Evolutionary conservation across 345 rosid species (phyloP), one percentile per base, ranked within the genome.

Genomic region (Jatropha curcas): DNA sequence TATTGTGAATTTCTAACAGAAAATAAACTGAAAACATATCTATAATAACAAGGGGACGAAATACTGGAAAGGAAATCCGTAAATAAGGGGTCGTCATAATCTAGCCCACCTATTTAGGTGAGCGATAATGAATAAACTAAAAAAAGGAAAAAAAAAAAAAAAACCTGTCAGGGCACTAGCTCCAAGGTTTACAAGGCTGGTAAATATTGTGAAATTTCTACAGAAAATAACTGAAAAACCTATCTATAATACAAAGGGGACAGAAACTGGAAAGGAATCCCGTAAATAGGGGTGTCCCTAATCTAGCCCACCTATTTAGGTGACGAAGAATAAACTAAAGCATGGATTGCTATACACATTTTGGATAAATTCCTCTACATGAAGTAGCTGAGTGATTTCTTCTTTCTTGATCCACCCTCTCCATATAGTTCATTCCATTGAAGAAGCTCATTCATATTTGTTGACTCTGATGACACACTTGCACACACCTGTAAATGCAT

Each of bases 381-480:
- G 83, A 92, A 96, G 81, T 96, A 96, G 86, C 99, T 96, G 17
- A 91, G 88, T 16, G 97, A 87, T 16, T 72, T 84, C 84, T 82
- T 93, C 88, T 91, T 96, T 77, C 98, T 92, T 0, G 99, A 90
- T 70, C 99, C 98, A 50, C 99, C 99, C 83, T 96, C 99, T 31
- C 99, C 99, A 17, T 96, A 96, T 51, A 96, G 70, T 57, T 96
- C 98, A 52, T 96, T 96, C 99, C 99, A 96, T 70, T 91, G 97
- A 35, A 89, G 88, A 31, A 96, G 91, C 80, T 96, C 99, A 50
- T 82, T 96, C 98, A 93, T 96, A 74, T 89, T 96, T 10, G 88
- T 73, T 1, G 99, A 96, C 79, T 96, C 99, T 1, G 97, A 86
- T n/a, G 98, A 90, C 22, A 96, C 98, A 34, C 99, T 96, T 7